Base-by-base conservation (phyloP, 2,329 filamentous ascomycete species). In the Epichloe aotearoae region DNA sequence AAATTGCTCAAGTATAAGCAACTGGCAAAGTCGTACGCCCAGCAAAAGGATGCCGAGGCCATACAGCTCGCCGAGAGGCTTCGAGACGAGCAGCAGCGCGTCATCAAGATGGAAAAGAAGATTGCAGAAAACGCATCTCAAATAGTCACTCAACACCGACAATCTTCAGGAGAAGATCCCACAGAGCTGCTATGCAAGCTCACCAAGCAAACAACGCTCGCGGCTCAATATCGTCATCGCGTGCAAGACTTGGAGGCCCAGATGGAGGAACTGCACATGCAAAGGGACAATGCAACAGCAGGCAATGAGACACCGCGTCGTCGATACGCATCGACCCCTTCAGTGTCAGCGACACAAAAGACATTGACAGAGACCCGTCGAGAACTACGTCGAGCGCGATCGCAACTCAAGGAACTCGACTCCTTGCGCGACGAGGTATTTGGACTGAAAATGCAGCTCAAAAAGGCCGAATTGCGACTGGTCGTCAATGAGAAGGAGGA, bases 1-100 rank as follows among this genome's bases (percentile, higher is more conserved):
- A 87, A 84, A 68, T 73, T 91, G 61, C 76, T 90, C 61, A 80
- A 80, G 61, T 90, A 89, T 72, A 88, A 89, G 70, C 80, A 86
- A 61, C 73, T 88, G 54, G 84, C 86, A 52, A 90, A 87, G 67
- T 83, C 82, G 50, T 90, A 84, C 61, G 86, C 86, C 42, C 82
- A 83, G 62, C 79, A 84, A 67, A 90, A 89, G 65, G 86, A 91
- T 60, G 72, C 74, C 17, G 83, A 89, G 64, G 82, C 83, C 20
- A 75, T 78, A 26, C 75, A 84, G 51, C 67, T 90, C 47, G 74
- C 76, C 20, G 77, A 80, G 53, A 78, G 80, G 58, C 73, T 91
- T 37, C 76, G 76, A 53, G 79, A 84, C 53, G 84, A 88, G 61
- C 81, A 83, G 56, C 73, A 76, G 54, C 84, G 77, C 60, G 79